Conservation (phyloP, 805 yeast species). For the Candida xyloterini region DNA sequence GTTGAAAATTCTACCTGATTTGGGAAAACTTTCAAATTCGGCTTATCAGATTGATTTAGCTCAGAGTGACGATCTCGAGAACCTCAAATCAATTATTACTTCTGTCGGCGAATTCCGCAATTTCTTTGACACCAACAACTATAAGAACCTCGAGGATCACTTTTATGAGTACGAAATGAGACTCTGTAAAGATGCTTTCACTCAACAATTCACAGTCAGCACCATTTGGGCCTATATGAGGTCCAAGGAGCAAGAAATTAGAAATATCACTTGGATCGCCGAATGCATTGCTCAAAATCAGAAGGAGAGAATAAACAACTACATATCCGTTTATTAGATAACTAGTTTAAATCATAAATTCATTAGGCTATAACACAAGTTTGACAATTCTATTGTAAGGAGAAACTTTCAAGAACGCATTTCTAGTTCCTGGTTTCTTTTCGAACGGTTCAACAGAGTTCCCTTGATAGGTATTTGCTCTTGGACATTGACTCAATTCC, state of each 20-base stretch:
- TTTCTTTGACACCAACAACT: conserved; percentile 47
- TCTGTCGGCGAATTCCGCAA: conserved; percentile 64
- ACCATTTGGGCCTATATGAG: conserved; percentile 97
- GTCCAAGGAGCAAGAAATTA: conserved; percentile 92
- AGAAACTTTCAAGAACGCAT: conserved; percentile 52
- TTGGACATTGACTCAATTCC: conserved; percentile 69
- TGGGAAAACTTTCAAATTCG: conserved; percentile 76
- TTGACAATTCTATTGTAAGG: conserved; percentile 55
- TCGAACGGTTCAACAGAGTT: conserved; percentile 54
- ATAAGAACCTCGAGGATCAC: conserved; percentile 84
- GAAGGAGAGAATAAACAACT: conserved; percentile 87
- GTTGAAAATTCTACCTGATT: conserved; percentile 66
- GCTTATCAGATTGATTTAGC: conserved; percentile 64
- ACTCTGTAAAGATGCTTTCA: conserved; percentile 85
- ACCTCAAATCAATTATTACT: conserved; percentile 62
- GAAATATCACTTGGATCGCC: conserved; percentile 99
- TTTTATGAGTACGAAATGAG: conserved; percentile 92
- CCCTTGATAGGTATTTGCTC: conserved; percentile 62
- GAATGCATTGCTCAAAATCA: conserved; percentile 99
- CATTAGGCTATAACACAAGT: conserved; percentile 42
- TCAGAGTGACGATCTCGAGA: conserved; percentile 81
- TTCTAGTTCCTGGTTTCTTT: conserved; percentile 48
- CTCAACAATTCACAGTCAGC: conserved; percentile 90
- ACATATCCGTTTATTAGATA: conserved; percentile 74
- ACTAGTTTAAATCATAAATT: conserved; percentile 3